These are phyloP conservation scores for Paracorniculantispora psalliotae DNA, from an alignment of 2,329 filamentous ascomycete species.

Conservation along the genomic window DNA sequence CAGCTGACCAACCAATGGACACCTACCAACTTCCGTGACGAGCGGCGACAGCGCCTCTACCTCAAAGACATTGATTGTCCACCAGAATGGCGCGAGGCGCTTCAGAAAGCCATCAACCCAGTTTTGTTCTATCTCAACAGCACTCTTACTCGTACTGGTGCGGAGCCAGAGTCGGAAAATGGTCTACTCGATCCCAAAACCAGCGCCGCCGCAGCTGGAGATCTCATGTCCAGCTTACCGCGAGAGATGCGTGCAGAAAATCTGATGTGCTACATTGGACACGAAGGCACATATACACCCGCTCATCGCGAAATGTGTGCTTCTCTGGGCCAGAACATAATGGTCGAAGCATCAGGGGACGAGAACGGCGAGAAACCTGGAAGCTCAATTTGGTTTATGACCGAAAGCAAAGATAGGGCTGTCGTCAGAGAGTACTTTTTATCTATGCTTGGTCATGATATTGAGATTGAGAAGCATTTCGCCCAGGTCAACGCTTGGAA, in stretches of 20 bases:
- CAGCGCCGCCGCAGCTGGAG: constrained; percentile 70
- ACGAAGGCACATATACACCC: constrained; percentile 95
- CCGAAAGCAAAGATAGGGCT: constrained; percentile 85
- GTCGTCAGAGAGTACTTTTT: constrained; percentile 91
- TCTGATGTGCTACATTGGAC: constrained; percentile 96
- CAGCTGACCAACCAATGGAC: constrained; percentile 80
- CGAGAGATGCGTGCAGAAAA: constrained; percentile 88
- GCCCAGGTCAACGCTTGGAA: constrained; percentile 95
- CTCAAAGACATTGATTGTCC: constrained; percentile 97
- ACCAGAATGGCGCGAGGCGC: constrained; percentile 73
- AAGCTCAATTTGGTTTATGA: constrained; percentile 98
- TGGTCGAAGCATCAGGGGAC: constrained; percentile 82
- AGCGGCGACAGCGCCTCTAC: constrained; percentile 80
- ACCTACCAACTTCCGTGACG: constrained; percentile 69
- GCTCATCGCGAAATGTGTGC: constrained; percentile 97
- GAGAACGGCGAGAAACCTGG: constrained; percentile 74
- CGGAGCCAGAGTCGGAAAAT: constrained; percentile 29
- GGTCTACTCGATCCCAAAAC: constrained; percentile 44
- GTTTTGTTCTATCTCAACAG: constrained; percentile 89
- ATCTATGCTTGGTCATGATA: constrained; percentile 88
- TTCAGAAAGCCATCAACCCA: constrained; percentile 72
- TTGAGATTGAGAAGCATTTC: constrained; percentile 95
- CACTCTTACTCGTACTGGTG: constrained; percentile 46
- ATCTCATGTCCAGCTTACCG: constrained; percentile 91
- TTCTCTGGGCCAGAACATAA: constrained; percentile 92